Conservation (phyloP, 768 basidiomycete genomes). For the Phallus indusiatus region DNA sequence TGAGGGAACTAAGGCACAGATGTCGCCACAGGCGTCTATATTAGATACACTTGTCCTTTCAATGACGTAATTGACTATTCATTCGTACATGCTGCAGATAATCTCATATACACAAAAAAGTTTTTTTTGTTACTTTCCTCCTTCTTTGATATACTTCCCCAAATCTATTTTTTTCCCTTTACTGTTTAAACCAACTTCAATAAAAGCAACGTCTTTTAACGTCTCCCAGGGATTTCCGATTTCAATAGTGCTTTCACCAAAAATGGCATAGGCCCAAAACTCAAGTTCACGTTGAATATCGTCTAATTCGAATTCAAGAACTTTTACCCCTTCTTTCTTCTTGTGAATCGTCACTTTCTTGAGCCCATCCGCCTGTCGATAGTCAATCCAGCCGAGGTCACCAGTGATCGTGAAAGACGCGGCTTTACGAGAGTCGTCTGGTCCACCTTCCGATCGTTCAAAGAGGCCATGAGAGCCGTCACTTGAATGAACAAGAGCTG, state of each 20-base stretch:
- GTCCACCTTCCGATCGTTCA: conserved; percentile 55
- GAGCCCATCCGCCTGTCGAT: conserved; percentile 25
- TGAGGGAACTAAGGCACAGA: too few relatives aligned
- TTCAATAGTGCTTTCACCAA: conserved; percentile 38
- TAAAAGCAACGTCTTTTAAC: conserved; percentile 67
- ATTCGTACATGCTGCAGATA: neutral
- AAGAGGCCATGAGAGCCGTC: conserved; percentile 51
- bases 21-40: too few relatives aligned
- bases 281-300: conserved; percentile 51
- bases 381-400: conserved; percentile 49
- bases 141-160: conserved; percentile 17
- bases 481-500: conserved; percentile 35
- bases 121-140: conserved; percentile 3
- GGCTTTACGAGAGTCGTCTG: conserved; percentile 28
- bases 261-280: conserved; percentile 50
- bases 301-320: conserved; percentile 36
- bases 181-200: conserved; percentile 68
- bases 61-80: neutral
- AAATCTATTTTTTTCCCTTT: conserved; percentile 53
- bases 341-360: conserved; percentile 32
- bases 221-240: conserved; percentile 55
- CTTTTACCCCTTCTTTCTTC: conserved; percentile 27
- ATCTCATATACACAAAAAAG: too few relatives aligned
- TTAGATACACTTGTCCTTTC: too few relatives aligned
- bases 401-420: conserved; percentile 48